phyloP scores from a whole-genome alignment of 257 asterid species.

The Verbascum thapsus region DNA sequence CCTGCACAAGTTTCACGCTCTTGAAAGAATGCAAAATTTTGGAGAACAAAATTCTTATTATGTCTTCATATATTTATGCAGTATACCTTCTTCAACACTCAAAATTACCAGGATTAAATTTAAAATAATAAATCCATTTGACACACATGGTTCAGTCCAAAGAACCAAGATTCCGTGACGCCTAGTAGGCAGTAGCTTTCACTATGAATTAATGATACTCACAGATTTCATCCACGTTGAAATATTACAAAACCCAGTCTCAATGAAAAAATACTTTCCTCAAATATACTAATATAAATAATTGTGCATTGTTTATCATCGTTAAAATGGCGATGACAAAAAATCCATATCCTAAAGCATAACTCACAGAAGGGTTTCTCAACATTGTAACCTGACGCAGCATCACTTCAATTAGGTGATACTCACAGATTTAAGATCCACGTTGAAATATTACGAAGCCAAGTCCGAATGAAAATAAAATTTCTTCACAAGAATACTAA shows the following conservation, averaged over 20 bases:
- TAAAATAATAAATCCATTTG: not conserved
- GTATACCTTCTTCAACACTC: too few species aligned
- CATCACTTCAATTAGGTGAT: too few species aligned
- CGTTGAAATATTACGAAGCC: too few species aligned
- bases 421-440: too few species aligned
- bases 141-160: not conserved
- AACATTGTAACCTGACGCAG: not conserved
- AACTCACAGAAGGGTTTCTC: not conserved
- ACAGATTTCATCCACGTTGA: conserved; percentile 3
- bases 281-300: not conserved
- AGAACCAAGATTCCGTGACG: not conserved
- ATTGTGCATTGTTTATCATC: not conserved
- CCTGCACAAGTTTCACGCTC: not conserved
- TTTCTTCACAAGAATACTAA: too few species aligned
- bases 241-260: not conserved
- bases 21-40: not conserved
- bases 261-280: not conserved
- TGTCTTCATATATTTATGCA: not conserved
- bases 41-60: not conserved
- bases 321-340: not conserved
- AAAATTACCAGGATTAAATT: not conserved
- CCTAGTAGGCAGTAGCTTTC: not conserved
- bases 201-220: not conserved
- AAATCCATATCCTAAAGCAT: not conserved
- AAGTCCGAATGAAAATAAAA: too few species aligned